Conservation (phyloP, 2,329 filamentous ascomycete species). For the Ascochyta fabae region DNA sequence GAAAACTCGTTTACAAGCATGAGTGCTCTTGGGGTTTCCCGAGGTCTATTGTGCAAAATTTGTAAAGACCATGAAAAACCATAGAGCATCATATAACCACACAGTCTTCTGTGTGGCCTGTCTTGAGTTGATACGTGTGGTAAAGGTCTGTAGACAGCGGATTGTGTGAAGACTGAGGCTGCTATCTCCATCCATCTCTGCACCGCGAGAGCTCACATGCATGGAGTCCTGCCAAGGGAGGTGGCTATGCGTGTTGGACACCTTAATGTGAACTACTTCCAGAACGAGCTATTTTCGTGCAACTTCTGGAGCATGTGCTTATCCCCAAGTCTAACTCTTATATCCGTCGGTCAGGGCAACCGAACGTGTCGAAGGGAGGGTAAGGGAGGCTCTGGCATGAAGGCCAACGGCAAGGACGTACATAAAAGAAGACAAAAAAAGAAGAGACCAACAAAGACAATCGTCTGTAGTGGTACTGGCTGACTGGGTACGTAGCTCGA, state of each 20-base stretch:
- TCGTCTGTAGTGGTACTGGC: neutral
- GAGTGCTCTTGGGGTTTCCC: no score
- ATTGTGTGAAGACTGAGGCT: no score
- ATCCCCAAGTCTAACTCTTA: neutral
- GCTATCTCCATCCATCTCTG: no score
- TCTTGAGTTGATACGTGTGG: no score
- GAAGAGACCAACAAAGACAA: neutral
- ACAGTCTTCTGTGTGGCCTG: no score
- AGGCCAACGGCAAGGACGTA: neutral
- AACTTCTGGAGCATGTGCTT: conserved; percentile 1
- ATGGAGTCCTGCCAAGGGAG: neutral
- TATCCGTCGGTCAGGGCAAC: neutral
- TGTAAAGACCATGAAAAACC: no score
- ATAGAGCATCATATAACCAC: no score
- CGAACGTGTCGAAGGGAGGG: conserved; percentile 4
- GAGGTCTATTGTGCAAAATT: no score
- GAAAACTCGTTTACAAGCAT: no score
- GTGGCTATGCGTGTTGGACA: no score
- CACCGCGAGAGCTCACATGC: no score
- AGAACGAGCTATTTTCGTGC: neutral
- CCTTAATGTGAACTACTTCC: neutral
- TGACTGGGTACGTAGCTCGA: neutral
- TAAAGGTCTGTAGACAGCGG: no score
- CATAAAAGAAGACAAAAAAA: neutral
- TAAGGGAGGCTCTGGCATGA: neutral